Evolutionary conservation across 768 basidiomycete species (phyloP), one percentile per base, ranked within the genome.

Genomic region (Megacollybia marginata): DNA sequence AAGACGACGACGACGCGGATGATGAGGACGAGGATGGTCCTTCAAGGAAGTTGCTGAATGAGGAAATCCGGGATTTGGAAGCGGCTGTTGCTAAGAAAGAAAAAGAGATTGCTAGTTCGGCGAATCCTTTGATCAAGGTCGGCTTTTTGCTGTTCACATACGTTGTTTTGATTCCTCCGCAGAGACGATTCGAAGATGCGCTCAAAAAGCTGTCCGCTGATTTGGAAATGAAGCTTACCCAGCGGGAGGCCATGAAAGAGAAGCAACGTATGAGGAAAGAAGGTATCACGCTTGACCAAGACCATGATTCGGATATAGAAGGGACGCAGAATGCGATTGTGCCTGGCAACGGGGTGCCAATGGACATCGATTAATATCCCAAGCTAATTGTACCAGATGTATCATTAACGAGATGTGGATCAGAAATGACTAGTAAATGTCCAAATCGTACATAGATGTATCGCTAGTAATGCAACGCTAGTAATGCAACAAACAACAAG

Each of bases 111-210:
- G 78, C 85, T 2, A 85, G 82, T 56, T 88, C 88, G 16, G 79
- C 81, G 3, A 96, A 96, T 64, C 86, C 88, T 34, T 77, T 95
- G 49, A 92, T 96, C 62, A 83, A 82, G 74, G 91, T 89, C 54
- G 33, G 68, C 57, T 35, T 44, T 36, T 47, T 48, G 11, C 23
- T 49, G 16, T 15, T 8, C 13, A n/a, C 18, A 7, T 8, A 13
- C 16, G 16, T 47, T 8, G 34, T 23, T 52, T 46, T 47, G 33
- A 6, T 34, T 28, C 42, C 18, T 51, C 46, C 16, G 6, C 58
- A 93, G 86, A 87, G 86, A 79, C 92, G 92, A 33, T 94, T 95
- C 66, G 91, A 94, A 63, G 93, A 95, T 62, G 86, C 88, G 15
- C 66, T 94, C 59, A 89, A 84, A 72, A 96, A 95, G 66, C 73